These are phyloP conservation scores for Trifolium repens DNA, from an alignment of 306 rosid species.

Conservation along the genomic window DNA sequence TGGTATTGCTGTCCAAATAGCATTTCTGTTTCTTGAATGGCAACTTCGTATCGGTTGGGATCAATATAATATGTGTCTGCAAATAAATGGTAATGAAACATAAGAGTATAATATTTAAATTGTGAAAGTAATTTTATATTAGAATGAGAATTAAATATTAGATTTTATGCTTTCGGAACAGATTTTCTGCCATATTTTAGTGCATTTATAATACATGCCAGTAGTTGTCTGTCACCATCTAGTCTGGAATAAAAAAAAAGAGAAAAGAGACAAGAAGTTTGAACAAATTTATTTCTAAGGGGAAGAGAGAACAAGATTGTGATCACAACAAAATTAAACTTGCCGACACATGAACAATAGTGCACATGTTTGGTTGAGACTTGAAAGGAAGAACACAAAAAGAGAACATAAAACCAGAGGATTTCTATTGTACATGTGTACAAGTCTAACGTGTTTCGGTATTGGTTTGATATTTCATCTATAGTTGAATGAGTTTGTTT, in stretches of 20 bases:
- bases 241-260: constrained; percentile 15
- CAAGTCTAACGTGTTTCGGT: background rate
- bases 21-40: background rate
- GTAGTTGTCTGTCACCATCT: constrained; percentile 38
- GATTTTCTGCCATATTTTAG: constrained; percentile 39
- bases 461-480: too few species aligned
- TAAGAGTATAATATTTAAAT: background rate
- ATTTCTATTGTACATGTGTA: background rate
- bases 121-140: background rate
- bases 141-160: constrained; percentile 38
- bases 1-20: background rate
- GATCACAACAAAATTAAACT: constrained; percentile 9
- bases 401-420: background rate
- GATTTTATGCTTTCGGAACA: constrained; percentile 43
- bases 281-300: constrained; percentile 35
- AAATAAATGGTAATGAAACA: constrained; percentile 9
- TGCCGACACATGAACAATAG: constrained; percentile 45
- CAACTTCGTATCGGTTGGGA: background rate
- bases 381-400: background rate
- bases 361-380: constrained; percentile 45
- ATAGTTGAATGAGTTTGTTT: too few species aligned
- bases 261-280: constrained; percentile 27
- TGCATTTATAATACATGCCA: background rate
- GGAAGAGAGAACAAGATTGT: constrained; percentile 28
- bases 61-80: constrained; percentile 17